These are phyloP conservation scores for Alternaria incomplexa DNA, from an alignment of 2,329 filamentous ascomycete species.

Conservation along the genomic window DNA sequence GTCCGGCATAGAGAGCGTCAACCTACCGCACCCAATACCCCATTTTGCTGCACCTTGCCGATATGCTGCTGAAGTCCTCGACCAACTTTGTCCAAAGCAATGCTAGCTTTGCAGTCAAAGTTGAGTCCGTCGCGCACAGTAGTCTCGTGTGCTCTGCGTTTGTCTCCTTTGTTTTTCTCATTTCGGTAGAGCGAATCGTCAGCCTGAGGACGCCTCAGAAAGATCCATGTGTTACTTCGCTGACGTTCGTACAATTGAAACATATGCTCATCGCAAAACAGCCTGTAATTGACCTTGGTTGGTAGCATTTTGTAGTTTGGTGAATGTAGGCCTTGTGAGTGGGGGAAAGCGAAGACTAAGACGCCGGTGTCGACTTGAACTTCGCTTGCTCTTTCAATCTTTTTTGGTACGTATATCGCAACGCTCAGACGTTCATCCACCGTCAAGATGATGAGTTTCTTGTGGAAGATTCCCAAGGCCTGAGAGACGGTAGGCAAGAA, in stretches of 20 bases:
- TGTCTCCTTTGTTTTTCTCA: slow-evolving; percentile 26
- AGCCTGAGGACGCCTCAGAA: slow-evolving; percentile 34
- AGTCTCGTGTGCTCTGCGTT: slow-evolving; percentile 27
- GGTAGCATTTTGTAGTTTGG: slow-evolving; percentile 43
- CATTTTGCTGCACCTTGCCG: slow-evolving; percentile 46
- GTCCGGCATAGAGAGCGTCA: not conserved
- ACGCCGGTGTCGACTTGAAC: slow-evolving; percentile 43
- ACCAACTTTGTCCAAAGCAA: slow-evolving; percentile 51
- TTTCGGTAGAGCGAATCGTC: slow-evolving; percentile 43
- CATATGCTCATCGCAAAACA: slow-evolving; percentile 46
- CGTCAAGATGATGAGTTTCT: slow-evolving; percentile 49
- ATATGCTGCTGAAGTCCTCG: slow-evolving; percentile 46
- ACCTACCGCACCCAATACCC: slow-evolving; percentile 49
- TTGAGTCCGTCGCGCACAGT: slow-evolving; percentile 35
- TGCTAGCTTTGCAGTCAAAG: slow-evolving; percentile 43
- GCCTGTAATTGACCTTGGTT: slow-evolving; percentile 48
- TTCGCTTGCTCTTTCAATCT: slow-evolving; percentile 43
- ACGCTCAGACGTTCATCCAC: slow-evolving; percentile 49
- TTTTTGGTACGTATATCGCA: slow-evolving; percentile 50
- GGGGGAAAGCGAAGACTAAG: slow-evolving; percentile 50
- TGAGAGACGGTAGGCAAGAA: slow-evolving; percentile 43
- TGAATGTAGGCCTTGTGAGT: slow-evolving; percentile 44
- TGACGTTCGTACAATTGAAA: slow-evolving; percentile 50
- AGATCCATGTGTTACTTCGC: slow-evolving; percentile 49
- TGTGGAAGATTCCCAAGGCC: slow-evolving; percentile 47